phyloP scores from a whole-genome alignment of 768 basidiomycete species.

The Termitomyces sp. region DNA sequence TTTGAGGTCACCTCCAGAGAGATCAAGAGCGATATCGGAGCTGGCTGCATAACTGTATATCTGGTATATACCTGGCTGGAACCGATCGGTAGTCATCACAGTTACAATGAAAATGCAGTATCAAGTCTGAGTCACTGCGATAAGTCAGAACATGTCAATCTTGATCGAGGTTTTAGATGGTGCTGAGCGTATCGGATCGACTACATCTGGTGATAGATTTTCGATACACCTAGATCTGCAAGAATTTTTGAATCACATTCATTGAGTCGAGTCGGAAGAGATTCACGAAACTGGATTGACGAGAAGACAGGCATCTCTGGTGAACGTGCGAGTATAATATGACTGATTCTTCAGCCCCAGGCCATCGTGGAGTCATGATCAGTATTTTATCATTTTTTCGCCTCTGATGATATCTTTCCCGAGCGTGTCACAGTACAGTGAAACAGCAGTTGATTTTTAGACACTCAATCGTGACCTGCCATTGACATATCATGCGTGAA shows the following conservation, averaged over 20 bases:
- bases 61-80: constrained; percentile 16
- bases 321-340: background rate
- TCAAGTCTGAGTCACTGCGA: background rate
- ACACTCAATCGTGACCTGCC: background rate
- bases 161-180: background rate
- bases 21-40: constrained; percentile 14
- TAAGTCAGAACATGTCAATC: background rate
- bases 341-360: background rate
- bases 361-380: background rate
- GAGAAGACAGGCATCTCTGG: background rate
- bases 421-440: no score
- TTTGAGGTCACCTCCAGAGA: constrained; percentile 16
- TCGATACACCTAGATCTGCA: background rate
- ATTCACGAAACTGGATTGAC: background rate
- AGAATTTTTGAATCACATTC: no score
- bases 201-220: background rate
- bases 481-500: background rate
- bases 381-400: background rate
- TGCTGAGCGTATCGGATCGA: background rate
- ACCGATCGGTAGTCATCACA: background rate
- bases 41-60: constrained; percentile 11
- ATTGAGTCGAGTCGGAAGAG: background rate
- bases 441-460: no score
- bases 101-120: background rate
- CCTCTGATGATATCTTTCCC: no score